Base-by-base conservation (phyloP, 371 early-diverging fungal species). In the Mucor plumbeus region DNA sequence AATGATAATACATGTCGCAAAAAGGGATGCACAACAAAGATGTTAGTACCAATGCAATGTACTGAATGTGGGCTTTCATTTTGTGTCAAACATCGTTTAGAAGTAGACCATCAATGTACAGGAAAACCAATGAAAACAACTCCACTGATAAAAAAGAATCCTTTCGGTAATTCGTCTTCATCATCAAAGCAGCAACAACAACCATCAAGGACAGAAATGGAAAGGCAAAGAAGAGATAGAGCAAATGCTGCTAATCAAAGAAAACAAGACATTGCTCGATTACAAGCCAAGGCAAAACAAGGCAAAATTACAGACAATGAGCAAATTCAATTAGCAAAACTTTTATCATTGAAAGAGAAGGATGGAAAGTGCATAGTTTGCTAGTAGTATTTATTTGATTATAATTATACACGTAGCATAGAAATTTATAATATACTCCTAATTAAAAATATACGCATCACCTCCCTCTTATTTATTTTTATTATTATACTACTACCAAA, bases 61-160 rank as follows among this genome's bases (percentile, higher is more conserved):
- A 69, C 83, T 57, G 81, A 77, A 21, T 90, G 90, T 67, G 74
- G 78, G 5, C 71, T 81, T n/a, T 77, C 85, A 9, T 90, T 78
- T 64, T 90, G 90, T 68, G 81, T 90, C 48, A 87, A 88, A 56
- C 90, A 90, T 75, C 77, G 90, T 39, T 61, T 87, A n/a, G 86
- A 78, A 38, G 56, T 77, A 11, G 90, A 90, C 44, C 90, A 90
- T 76, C 70, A 77, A 19, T 90, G 90, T 54, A 53, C 69, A 64
- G 76, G 78, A n/a, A 65, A 71, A 59, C 63, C 64, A 17, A 17
- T 38, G 21, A 33, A n/a, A 15, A 0, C 60, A 36, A 44, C 53
- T 7, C 39, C 53, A 10, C 21, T 40, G 31, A 26, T 53, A 7
- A 67, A 55, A 7, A 66, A 56, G 21, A 63, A 35, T 38, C 53